Base-by-base conservation (phyloP, 164 flowering plant genomes). In the Nymphaea thermarum region DNA sequence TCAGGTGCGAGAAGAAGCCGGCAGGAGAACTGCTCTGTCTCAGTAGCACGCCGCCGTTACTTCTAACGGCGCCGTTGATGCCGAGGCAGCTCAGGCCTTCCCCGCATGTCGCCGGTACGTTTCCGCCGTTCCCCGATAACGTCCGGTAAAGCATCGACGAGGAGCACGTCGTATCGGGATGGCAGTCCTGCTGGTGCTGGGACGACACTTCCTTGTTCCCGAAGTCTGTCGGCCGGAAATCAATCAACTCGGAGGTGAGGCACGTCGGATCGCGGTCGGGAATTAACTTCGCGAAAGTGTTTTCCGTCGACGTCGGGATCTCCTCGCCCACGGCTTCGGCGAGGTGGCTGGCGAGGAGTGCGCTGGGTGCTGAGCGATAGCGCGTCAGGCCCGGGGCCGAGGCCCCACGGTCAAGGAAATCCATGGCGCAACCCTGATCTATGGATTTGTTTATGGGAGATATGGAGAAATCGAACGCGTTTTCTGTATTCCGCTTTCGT, bases 21-120 rank as follows among this genome's bases (percentile, higher is more conserved):
- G 96, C 93, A 0, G 96, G 93, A 14, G 90, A 86, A 76, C 96
- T 90, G 65, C 85, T 83, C 51, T 88, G 93, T 6, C 96, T 68
- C 84, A 90, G 63, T 2, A 82, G 43, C 4, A 84, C 65, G 42
- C 67, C 71, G 60, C 67, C 62, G 44, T 71, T 77, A 42, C 72
- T 61, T 60, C 62, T 68, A 67, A 43, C 57, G 42, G 72, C 61
- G 6, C 71, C 55, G 42, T 42, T 5, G 53, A 67, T 55, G 43
- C 66, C 78, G 8, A 65, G 73, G 7, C 66, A 61, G 36, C 74
- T 63, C 43, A 76, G 53, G 67, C 80, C 84, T 43, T 63, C 69
- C 62, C 75, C 51, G 6, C 81, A 83, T 70, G 68, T 77, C 44
- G 86, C 78, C 72, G 79, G 74, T 67, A 74, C 75, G 12, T 76